Evolutionary conservation across 2,329 filamentous ascomycete genomes (phyloP).

Genomic region (Nothomitra cinnamomea): DNA sequence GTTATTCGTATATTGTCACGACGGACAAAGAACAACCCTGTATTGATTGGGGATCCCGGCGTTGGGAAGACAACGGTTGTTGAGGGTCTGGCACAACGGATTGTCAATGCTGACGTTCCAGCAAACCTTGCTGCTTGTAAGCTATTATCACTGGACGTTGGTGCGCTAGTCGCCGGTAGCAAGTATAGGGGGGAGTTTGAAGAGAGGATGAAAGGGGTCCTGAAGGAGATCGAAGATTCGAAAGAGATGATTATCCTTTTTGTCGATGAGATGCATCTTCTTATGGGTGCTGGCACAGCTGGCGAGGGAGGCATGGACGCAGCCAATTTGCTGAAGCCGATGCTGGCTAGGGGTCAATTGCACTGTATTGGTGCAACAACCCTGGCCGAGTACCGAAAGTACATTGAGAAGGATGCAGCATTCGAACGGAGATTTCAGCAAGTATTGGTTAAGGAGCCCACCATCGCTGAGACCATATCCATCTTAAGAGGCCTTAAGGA

Average conservation of each 20-base stretch:
- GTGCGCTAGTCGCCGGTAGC: constrained; percentile 86
- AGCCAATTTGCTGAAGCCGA: constrained; percentile 92
- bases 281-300: constrained; percentile 91
- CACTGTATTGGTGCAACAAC: constrained; percentile 98
- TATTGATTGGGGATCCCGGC: constrained; percentile 93
- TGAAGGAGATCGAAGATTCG: constrained; percentile 90
- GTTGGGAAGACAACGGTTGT: constrained; percentile 98
- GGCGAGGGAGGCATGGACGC: constrained; percentile 98
- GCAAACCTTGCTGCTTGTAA: constrained; percentile 90
- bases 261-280: constrained; percentile 94
- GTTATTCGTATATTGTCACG: constrained; percentile 84
- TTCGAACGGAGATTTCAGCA: constrained; percentile 99
- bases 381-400: constrained; percentile 88
- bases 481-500: constrained; percentile 98
- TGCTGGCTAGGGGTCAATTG: constrained; percentile 89
- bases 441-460: constrained; percentile 88
- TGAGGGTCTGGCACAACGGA: constrained; percentile 85
- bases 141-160: constrained; percentile 86
- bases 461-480: constrained; percentile 77
- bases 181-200: constrained; percentile 98
- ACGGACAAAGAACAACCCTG: constrained; percentile 96
- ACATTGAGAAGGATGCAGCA: constrained; percentile 95
- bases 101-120: constrained; percentile 91
- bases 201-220: constrained; percentile 95
- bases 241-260: constrained; percentile 97